phyloP scores from a whole-genome alignment of 148 eudicot genomes.

The Euryodendron excelsum region DNA sequence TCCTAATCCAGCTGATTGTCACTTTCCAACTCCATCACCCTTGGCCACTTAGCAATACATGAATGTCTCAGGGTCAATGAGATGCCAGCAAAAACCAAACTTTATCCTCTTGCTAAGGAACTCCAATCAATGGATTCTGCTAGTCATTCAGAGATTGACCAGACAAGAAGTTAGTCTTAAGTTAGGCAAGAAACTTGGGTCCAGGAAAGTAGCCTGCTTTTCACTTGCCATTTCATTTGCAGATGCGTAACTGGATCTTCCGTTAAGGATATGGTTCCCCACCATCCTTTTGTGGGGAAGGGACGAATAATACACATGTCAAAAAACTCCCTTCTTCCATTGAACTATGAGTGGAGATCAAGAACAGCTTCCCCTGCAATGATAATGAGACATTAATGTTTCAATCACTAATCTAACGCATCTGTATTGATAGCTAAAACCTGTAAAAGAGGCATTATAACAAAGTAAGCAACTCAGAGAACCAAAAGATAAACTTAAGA shows the following conservation, averaged over 20 bases:
- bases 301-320: background rate
- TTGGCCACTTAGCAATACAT: background rate
- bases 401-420: background rate
- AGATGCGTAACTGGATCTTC: background rate
- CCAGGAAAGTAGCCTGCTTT: background rate
- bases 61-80: background rate
- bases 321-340: background rate
- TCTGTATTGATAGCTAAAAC: background rate
- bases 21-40: background rate
- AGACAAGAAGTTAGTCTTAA: background rate
- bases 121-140: background rate
- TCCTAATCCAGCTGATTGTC: background rate
- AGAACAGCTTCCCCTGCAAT: constrained; percentile 88
- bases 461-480: background rate
- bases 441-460: too few species aligned
- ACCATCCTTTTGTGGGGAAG: background rate
- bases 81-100: background rate
- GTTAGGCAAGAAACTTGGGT: background rate
- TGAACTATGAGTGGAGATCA: constrained; percentile 42
- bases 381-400: background rate
- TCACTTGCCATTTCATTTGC: constrained; percentile 10
- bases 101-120: background rate
- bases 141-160: background rate
- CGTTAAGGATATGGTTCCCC: background rate
- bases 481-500: background rate